Evolutionary conservation across 225 moss, liverwort and hornwort species (phyloP).

Genomic region (Asterella californica): DNA sequence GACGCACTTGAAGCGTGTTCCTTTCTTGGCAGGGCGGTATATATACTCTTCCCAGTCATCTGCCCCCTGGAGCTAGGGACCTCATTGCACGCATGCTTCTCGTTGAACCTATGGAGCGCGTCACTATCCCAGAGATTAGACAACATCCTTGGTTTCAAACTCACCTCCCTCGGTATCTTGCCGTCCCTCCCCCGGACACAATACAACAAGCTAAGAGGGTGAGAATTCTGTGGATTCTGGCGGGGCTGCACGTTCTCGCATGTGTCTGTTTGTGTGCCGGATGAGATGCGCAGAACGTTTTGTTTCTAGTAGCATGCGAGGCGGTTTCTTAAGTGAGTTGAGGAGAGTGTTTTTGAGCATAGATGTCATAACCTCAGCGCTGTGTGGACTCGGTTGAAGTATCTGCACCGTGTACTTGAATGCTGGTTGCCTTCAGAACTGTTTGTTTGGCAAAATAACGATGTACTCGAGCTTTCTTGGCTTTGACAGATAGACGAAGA

Average conservation of each 20-base stretch:
- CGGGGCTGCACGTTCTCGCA: not conserved
- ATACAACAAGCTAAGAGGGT: constrained; percentile 65
- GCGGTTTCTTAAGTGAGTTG: not conserved
- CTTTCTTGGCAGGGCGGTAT: constrained; percentile 59
- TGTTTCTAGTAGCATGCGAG: not conserved
- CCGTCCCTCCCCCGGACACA: constrained; percentile 65
- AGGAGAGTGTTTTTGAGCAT: not conserved
- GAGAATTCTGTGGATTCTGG: not conserved
- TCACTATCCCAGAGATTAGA: constrained; percentile 75
- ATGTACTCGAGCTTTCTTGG: not conserved
- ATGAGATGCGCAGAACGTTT: not conserved
- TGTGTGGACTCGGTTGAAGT: not conserved
- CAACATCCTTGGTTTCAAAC: constrained; percentile 81
- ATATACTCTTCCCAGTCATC: constrained; percentile 73
- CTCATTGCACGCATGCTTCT: constrained; percentile 74
- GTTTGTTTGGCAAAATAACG: not conserved
- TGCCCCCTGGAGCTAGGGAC: constrained; percentile 71
- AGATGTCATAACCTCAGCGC: not conserved
- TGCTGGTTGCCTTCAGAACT: not conserved
- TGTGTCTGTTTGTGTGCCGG: not conserved
- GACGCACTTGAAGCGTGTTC: too few species aligned
- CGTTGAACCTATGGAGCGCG: constrained; percentile 74
- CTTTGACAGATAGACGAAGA: constrained; percentile 46
- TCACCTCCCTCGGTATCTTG: constrained; percentile 78
- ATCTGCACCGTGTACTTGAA: not conserved